phyloP scores from a whole-genome alignment of 2,329 filamentous ascomycete species.

The Magnaporthiopsis poae region DNA sequence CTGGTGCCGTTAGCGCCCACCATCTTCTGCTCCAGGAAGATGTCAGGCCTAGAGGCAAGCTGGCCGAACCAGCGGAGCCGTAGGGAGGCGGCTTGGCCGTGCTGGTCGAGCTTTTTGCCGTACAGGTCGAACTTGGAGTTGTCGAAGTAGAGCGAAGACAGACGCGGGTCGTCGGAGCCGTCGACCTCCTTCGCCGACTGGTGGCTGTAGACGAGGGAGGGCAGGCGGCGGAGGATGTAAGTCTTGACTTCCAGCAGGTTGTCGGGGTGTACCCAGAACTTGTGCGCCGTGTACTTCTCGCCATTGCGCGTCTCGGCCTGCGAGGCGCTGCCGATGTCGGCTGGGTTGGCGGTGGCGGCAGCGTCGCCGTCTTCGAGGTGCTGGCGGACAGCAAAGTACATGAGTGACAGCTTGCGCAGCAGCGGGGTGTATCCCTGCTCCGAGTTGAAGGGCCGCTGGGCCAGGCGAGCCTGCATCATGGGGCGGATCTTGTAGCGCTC shows the following conservation, averaged over 20 bases:
- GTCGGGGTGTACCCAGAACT: conserved; percentile 95
- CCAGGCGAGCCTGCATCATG: conserved; percentile 79
- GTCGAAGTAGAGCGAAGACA: conserved; percentile 95
- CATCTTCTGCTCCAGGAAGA: conserved; percentile 82
- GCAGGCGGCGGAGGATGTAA: conserved; percentile 79
- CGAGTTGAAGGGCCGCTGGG: conserved; percentile 86
- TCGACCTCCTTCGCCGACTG: conserved; percentile 75
- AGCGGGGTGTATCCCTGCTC: conserved; percentile 81
- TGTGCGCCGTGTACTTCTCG: conserved; percentile 74
- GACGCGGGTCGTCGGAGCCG: conserved; percentile 71
- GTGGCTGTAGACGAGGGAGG: conserved; percentile 86
- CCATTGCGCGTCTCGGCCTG: conserved; percentile 50
- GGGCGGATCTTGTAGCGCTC: conserved; percentile 79
- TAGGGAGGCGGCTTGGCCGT: conserved; percentile 68
- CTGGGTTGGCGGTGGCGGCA: conserved; percentile 17
- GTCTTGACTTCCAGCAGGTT: conserved; percentile 97
- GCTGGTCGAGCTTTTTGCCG: conserved; percentile 68
- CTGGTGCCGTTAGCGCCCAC: conserved; percentile 67
- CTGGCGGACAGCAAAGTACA: conserved; percentile 91
- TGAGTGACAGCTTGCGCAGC: conserved; percentile 80
- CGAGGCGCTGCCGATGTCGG: not conserved
- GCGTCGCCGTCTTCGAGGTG: conserved; percentile 48
- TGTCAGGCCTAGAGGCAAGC: conserved; percentile 65
- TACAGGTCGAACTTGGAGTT: conserved; percentile 79
- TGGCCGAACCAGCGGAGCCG: conserved; percentile 88